phyloP scores from a whole-genome alignment of 2,329 filamentous ascomycete species.

The Periconia sp. region DNA sequence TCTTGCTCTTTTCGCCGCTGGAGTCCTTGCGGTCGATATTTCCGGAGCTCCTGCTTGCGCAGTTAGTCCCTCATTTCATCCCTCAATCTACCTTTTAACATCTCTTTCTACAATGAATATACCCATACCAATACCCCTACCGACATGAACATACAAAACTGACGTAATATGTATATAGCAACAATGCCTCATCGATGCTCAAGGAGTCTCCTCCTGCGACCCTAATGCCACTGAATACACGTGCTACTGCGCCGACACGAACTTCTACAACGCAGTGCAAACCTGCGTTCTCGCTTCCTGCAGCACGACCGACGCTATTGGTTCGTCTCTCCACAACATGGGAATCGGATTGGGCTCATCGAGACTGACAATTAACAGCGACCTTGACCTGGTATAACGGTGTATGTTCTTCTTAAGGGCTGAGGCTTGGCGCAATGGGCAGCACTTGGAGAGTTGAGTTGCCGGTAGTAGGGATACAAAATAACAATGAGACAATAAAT shows the following conservation, averaged over 20 bases:
- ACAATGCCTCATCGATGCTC: slow-evolving; percentile 14
- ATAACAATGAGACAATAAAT: no score
- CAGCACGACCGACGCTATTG: slow-evolving; percentile 10
- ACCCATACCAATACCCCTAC: not conserved
- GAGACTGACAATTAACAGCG: slow-evolving; percentile 4
- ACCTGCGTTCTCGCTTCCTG: slow-evolving; percentile 11
- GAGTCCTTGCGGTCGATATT: slow-evolving; percentile 11
- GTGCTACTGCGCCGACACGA: slow-evolving; percentile 20
- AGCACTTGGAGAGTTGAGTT: slow-evolving; percentile 6
- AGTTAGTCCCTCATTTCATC: slow-evolving; percentile 6
- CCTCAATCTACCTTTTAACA: no score
- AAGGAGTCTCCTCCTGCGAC: slow-evolving; percentile 11
- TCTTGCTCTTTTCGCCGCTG: slow-evolving; percentile 9
- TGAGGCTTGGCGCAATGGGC: slow-evolving; percentile 9
- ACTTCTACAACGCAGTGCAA: slow-evolving; percentile 11
- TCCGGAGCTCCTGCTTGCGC: slow-evolving; percentile 17
- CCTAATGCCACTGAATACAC: slow-evolving; percentile 8
- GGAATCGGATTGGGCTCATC: not conserved
- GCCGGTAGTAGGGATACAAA: no score
- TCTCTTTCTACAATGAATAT: no score
- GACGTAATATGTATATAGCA: slow-evolving; percentile 7
- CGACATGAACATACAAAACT: no score
- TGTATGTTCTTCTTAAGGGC: slow-evolving; percentile 5
- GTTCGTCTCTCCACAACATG: slow-evolving; percentile 7
- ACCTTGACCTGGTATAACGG: slow-evolving; percentile 12